Evolutionary conservation across 1,284 basidiomycete genomes (phyloP).

Genomic region (Takashimella koratensis): DNA sequence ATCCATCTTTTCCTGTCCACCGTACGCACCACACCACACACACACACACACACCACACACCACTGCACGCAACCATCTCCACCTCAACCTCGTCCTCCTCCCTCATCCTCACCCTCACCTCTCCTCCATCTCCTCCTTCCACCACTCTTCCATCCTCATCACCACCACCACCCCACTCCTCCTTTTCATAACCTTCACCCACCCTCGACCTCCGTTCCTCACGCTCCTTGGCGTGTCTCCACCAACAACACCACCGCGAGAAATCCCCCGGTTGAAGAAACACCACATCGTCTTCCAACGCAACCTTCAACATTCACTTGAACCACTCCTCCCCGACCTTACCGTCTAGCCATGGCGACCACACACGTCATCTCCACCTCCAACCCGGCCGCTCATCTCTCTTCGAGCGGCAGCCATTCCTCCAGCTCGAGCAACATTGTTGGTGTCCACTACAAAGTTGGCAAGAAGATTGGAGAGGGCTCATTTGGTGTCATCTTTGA

Average conservation of each 20-base stretch:
- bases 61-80: not conserved
- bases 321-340: not conserved
- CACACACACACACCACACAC: not conserved
- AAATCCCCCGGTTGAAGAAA: too few relatives aligned
- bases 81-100: not conserved
- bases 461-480: conserved; percentile 64
- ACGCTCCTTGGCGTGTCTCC: too few relatives aligned
- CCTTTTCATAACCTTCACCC: not conserved
- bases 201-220: too few relatives aligned
- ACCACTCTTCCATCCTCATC: conserved; percentile 8
- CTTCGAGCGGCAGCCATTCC: conserved; percentile 37
- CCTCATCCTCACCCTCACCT: conserved; percentile 7
- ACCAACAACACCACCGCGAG: too few relatives aligned
- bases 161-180: not conserved
- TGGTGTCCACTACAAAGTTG: conserved; percentile 59
- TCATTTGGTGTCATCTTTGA: conserved; percentile 97
- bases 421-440: conserved; percentile 51
- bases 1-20: not conserved
- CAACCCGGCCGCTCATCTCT: conserved; percentile 42
- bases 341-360: conserved; percentile 36
- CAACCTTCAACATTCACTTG: conserved; percentile 2
- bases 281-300: conserved; percentile 3
- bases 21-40: not conserved
- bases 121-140: conserved; percentile 5
- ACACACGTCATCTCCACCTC: conserved; percentile 49